Base-by-base conservation (phyloP, 2,329 filamentous ascomycete genomes). In the Thelonectria discophora region DNA sequence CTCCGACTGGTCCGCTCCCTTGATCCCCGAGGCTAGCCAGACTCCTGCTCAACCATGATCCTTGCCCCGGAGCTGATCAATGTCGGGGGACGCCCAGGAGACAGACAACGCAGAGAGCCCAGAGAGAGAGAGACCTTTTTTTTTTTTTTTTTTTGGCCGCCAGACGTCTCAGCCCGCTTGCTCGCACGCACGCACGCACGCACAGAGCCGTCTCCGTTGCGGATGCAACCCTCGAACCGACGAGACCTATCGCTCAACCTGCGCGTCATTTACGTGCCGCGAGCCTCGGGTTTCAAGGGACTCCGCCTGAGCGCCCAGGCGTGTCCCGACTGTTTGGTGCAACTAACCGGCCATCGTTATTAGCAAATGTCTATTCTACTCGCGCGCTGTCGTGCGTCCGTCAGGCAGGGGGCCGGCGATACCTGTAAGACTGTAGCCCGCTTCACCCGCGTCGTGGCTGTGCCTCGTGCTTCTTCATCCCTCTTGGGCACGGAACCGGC, bases 261-360 rank as follows among this genome's bases (percentile, higher is more conserved):
- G 67, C 65, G 66, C 65, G 67, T 69, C 71, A 73, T 69, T 55
- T 56, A 59, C 58, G 34, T 60, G 63, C 62, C 59, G 65, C 60
- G 55, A 68, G 62, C 43, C 37, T 58, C 32, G 40, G 18, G 43
- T 45, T 45, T 49, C 39, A 39, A 60, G 47, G 47, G 42, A 45
- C 46, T 55, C 30, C 48, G 58, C 46, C 42, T 46, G 43, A 54
- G 51, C 51, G 51, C 39, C 51, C 42, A 55, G 42, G 32, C 51
- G 32, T 30, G 51, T 68, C 59, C 64, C 67, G 66, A 64, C 47
- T 59, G 56, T 58, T 60, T 69, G 68, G 66, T 55, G 53, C 53
- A 20, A 32, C 43, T 45, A 49, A 24, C 21, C 5, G 21, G 15
- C 39, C n/a, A 15, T 39, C 15, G 24, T 12, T 27, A 37, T 55